Conservation (phyloP, 306 rosid genomes). For the Malus sieversii region DNA sequence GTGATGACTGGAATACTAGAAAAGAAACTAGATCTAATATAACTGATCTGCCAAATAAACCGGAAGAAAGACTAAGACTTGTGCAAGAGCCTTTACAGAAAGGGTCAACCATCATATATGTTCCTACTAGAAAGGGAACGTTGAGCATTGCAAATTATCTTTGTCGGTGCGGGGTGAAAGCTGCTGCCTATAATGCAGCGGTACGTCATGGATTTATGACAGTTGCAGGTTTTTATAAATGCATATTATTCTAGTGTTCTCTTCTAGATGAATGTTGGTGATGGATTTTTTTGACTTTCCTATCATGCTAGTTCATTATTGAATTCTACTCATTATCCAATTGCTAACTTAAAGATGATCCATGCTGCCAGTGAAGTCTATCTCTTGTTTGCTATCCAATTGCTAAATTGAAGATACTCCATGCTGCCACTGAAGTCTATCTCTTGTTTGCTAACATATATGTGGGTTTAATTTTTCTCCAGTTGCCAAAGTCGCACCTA, state of each 20-base stretch:
- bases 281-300: not conserved
- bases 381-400: not conserved
- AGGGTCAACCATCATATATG: constrained; percentile 78
- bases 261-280: not conserved
- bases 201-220: constrained; percentile 30
- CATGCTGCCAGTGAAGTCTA: not conserved
- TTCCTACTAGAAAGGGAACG: constrained; percentile 83
- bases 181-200: constrained; percentile 91
- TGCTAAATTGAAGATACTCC: not conserved
- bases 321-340: not conserved
- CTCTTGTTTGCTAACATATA: constrained; percentile 13
- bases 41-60: constrained; percentile 33
- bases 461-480: constrained; percentile 35
- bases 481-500: constrained; percentile 76
- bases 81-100: constrained; percentile 39
- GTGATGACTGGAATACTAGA: constrained; percentile 17
- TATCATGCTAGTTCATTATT: not conserved
- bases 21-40: constrained; percentile 21
- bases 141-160: constrained; percentile 56
- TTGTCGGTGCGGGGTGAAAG: constrained; percentile 65
- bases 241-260: not conserved
- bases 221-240: not conserved
- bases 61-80: constrained; percentile 38
- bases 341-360: not conserved
- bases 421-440: not conserved